Conservation (phyloP, 2,329 filamentous ascomycete species). For the Ceratocystis alfenasii region DNA sequence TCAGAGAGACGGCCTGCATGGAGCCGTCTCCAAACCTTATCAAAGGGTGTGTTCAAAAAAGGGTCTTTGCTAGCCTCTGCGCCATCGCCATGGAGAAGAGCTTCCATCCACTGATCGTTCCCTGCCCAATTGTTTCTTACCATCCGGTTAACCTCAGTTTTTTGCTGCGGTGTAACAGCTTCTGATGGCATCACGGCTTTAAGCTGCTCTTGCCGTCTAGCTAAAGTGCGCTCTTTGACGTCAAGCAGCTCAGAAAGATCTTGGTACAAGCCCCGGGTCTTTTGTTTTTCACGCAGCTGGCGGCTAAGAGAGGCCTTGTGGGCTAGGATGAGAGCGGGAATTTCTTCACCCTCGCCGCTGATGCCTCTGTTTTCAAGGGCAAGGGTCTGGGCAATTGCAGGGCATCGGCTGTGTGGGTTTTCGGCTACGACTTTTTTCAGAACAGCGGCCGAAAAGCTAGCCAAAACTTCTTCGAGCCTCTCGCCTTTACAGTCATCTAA, state of each 20-base stretch:
- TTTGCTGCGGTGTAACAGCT: conserved; percentile 34
- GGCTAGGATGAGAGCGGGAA: conserved; percentile 59
- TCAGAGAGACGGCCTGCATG: conserved; percentile 47
- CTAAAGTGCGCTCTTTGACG: conserved; percentile 48
- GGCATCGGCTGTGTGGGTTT: conserved; percentile 31
- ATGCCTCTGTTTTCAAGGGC: conserved; percentile 49
- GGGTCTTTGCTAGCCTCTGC: conserved; percentile 41
- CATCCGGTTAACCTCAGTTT: conserved; percentile 43
- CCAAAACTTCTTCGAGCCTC: conserved; percentile 73
- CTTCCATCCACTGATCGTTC: conserved; percentile 59
- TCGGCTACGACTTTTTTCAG: conserved; percentile 50
- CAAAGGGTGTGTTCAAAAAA: conserved; percentile 55
- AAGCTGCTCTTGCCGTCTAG: conserved; percentile 40
- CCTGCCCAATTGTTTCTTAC: conserved; percentile 69
- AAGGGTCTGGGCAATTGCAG: conserved; percentile 42
- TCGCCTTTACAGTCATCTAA: conserved; percentile 92
- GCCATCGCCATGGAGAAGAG: conserved; percentile 55
- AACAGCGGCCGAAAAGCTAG: conserved; percentile 72
- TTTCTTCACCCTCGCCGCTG: conserved; percentile 40
- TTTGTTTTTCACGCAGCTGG: conserved; percentile 47
- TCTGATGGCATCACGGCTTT: conserved; percentile 26
- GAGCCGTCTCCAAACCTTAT: conserved; percentile 58
- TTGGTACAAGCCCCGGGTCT: conserved; percentile 44
- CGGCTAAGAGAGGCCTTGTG: conserved; percentile 56
- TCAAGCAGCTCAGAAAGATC: conserved; percentile 55